Percentiles rank a stretch among this genome's conserved stretches.
These are phyloP conservation scores for Stygiomarasmius scandens DNA, from an alignment of 1,284 basidiomycete species.

Conservation along the genomic window DNA sequence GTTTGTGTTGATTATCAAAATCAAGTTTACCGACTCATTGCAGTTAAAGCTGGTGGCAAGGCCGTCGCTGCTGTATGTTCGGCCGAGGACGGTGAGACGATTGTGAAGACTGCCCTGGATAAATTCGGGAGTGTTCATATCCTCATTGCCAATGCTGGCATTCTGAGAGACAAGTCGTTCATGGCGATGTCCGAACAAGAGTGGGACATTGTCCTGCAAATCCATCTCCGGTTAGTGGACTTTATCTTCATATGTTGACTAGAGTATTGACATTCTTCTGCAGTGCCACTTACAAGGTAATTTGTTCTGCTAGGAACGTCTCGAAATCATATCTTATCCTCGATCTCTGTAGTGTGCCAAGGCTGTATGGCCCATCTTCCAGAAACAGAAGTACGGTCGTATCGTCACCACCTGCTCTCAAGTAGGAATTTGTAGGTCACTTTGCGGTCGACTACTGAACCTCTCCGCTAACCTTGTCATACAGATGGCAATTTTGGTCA, in stretches of 20 bases:
- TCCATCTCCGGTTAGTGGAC: slow-evolving; percentile 74
- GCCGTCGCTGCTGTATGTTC: slow-evolving; percentile 86
- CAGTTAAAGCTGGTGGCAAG: slow-evolving; percentile 77
- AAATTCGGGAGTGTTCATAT: slow-evolving; percentile 90
- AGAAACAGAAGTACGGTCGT: slow-evolving; percentile 95
- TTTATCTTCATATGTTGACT: background rate
- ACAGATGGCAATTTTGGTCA: slow-evolving; percentile 95
- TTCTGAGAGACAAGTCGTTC: slow-evolving; percentile 93
- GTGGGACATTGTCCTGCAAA: slow-evolving; percentile 91
- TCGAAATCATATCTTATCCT: background rate
- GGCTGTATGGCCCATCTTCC: slow-evolving; percentile 97
- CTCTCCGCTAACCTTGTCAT: background rate
- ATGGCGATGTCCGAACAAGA: slow-evolving; percentile 87
- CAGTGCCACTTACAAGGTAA: slow-evolving; percentile 72
- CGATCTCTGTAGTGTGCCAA: slow-evolving; percentile 64
- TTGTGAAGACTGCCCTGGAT: slow-evolving; percentile 87
- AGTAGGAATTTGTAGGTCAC: slow-evolving; percentile 83
- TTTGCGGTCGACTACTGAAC: background rate
- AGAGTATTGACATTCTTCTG: slow-evolving; percentile 12
- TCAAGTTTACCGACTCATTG: slow-evolving; percentile 7
- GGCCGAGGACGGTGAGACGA: slow-evolving; percentile 88
- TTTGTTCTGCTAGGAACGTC: slow-evolving; percentile 1
- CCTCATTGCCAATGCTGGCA: slow-evolving; percentile 93
- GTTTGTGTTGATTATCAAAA: slow-evolving; percentile 39
- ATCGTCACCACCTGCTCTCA: slow-evolving; percentile 94